Conservation (phyloP, 306 rosid genomes). For the Urtica urens region DNA sequence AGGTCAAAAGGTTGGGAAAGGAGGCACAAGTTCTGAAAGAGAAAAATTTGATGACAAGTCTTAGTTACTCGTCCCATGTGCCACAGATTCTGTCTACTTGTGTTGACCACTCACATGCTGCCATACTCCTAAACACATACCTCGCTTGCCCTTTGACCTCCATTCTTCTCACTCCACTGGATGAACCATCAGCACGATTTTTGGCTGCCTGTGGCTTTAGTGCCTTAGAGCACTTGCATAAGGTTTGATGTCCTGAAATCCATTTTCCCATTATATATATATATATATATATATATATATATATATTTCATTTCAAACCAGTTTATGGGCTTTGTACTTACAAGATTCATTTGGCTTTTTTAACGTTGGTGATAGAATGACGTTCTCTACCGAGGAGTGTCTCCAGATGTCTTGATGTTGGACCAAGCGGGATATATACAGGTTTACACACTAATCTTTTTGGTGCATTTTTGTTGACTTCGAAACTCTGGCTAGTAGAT, state of each 20-base stretch:
- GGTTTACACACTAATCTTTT: slow-evolving; percentile 28
- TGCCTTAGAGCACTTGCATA: slow-evolving; percentile 72
- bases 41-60: slow-evolving; percentile 55
- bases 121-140: slow-evolving; percentile 53
- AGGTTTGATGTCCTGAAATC: slow-evolving; percentile 42
- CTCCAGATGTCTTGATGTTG: slow-evolving; percentile 75
- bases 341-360: slow-evolving; percentile 6
- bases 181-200: slow-evolving; percentile 57
- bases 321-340: slow-evolving; percentile 12
- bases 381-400: slow-evolving; percentile 90
- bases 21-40: slow-evolving; percentile 78
- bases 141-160: slow-evolving; percentile 85
- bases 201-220: slow-evolving; percentile 63
- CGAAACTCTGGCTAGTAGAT: no score
- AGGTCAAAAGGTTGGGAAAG: slow-evolving; percentile 69
- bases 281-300: no score
- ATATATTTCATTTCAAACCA: background rate
- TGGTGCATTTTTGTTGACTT: slow-evolving; percentile 2
- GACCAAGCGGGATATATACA: slow-evolving; percentile 72
- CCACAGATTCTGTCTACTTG: slow-evolving; percentile 72
- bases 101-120: slow-evolving; percentile 62
- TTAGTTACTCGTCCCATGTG: slow-evolving; percentile 51
- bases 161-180: slow-evolving; percentile 61
- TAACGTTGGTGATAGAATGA: slow-evolving; percentile 62
- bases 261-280: no score